phyloP scores from a whole-genome alignment of 768 basidiomycete species.

The Lactifluus piperatus region DNA sequence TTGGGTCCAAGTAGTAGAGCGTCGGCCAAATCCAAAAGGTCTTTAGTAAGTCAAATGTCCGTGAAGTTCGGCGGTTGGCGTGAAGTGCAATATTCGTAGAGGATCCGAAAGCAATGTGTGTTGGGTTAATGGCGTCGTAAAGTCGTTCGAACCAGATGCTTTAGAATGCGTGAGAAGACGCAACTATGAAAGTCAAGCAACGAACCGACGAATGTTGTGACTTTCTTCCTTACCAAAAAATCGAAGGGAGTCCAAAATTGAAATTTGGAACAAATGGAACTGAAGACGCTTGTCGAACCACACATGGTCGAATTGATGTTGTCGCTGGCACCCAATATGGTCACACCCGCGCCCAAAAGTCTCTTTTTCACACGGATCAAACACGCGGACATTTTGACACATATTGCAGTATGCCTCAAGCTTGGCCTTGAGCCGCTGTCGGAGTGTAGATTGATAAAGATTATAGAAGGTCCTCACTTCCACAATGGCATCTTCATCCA shows the following conservation, averaged over 20 bases:
- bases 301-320: neutral
- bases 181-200: neutral
- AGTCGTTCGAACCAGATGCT: slow-evolving; percentile 17
- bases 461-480: neutral
- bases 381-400: slow-evolving; percentile 1
- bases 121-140: slow-evolving; percentile 13
- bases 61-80: neutral
- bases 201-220: neutral
- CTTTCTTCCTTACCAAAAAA: neutral
- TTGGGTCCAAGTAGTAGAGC: neutral
- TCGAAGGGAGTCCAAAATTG: neutral
- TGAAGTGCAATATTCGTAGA: neutral
- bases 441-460: neutral
- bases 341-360: slow-evolving; percentile 4
- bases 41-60: slow-evolving; percentile 1
- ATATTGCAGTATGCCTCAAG: slow-evolving; percentile 1
- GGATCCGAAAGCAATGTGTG: slow-evolving; percentile 8
- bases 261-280: slow-evolving; percentile 15
- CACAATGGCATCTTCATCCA: neutral
- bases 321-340: neutral
- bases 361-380: slow-evolving; percentile 10
- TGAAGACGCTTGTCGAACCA: slow-evolving; percentile 13
- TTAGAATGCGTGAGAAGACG: neutral
- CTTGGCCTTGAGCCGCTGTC: neutral
- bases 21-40: slow-evolving; percentile 12